phyloP scores from a whole-genome alignment of 768 basidiomycete species.

The Tephrocybe sp. region DNA sequence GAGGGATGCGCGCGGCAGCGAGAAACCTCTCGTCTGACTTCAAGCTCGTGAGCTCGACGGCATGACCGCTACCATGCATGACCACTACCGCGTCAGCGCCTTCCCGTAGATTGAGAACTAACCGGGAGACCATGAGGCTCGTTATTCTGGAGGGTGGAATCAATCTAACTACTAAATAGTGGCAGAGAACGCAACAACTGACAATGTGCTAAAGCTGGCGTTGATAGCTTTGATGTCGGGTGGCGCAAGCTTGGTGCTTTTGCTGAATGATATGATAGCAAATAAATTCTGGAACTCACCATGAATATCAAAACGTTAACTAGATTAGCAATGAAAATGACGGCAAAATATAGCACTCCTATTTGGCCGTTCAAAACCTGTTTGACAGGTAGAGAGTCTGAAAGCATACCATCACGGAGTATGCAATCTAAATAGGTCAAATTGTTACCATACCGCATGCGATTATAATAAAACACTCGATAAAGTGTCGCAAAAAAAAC shows the following conservation, averaged over 20 bases:
- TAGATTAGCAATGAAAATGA: conserved; percentile 4
- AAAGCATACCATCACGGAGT: conserved; percentile 33
- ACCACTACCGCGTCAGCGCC: conserved; percentile 9
- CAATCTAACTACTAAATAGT: neutral
- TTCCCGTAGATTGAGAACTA: conserved; percentile 34
- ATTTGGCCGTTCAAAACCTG: neutral
- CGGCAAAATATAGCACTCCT: conserved; percentile 4
- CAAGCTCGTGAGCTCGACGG: too few relatives aligned
- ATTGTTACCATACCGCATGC: conserved; percentile 10
- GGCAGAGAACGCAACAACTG: neutral
- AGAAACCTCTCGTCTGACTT: too few relatives aligned
- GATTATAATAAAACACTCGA: conserved; percentile 21
- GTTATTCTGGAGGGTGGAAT: conserved; percentile 35
- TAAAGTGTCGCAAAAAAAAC: conserved; percentile 33
- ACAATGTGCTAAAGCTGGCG: conserved; percentile 39
- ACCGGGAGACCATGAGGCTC: conserved; percentile 36
- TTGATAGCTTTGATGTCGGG: conserved; percentile 36
- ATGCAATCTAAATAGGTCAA: conserved; percentile 27
- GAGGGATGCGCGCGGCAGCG: too few relatives aligned
- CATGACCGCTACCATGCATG: too few relatives aligned
- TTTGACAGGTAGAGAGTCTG: too few relatives aligned
- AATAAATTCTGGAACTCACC: neutral
- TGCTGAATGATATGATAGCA: neutral
- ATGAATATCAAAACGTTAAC: conserved; percentile 5
- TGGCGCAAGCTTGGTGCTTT: conserved; percentile 10